phyloP scores from a whole-genome alignment of 352 stramenopile genomes.

The Phytophthora europaea region DNA sequence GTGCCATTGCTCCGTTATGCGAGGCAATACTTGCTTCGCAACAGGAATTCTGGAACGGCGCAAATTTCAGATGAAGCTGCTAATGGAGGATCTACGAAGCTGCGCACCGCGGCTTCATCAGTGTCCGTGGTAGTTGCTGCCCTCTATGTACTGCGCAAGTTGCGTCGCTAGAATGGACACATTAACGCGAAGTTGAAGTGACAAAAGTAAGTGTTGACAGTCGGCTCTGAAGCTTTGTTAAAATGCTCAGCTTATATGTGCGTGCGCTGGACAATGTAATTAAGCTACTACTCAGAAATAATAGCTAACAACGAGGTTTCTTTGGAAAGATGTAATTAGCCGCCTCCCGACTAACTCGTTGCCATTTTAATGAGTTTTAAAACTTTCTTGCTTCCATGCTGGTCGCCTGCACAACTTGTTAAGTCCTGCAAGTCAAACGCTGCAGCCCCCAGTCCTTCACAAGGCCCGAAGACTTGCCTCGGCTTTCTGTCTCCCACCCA shows the following conservation, averaged over 20 bases:
- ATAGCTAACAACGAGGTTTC: no score
- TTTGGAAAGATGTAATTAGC: no score
- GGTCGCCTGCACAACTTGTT: no score
- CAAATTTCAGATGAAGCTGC: constrained; percentile 32
- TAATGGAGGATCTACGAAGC: constrained; percentile 16
- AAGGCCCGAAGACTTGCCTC: no score
- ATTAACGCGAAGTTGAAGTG: neutral
- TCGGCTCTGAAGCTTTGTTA: neutral
- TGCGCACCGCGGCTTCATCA: constrained; percentile 40
- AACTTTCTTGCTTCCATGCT: no score
- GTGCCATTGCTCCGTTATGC: constrained; percentile 50
- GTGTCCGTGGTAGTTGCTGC: constrained; percentile 41
- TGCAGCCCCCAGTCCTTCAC: no score
- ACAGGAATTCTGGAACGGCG: constrained; percentile 25
- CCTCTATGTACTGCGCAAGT: constrained; percentile 44
- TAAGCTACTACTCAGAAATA: no score
- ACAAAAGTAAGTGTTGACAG: neutral
- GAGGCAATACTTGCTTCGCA: constrained; percentile 53
- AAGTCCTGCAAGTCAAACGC: no score
- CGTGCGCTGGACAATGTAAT: no score
- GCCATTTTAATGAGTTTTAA: no score
- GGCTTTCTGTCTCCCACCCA: no score
- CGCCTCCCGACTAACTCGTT: no score
- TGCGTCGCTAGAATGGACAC: constrained; percentile 24
- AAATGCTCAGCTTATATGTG: neutral